Conservation (phyloP, 345 rosid species). For the Acer campestre region DNA sequence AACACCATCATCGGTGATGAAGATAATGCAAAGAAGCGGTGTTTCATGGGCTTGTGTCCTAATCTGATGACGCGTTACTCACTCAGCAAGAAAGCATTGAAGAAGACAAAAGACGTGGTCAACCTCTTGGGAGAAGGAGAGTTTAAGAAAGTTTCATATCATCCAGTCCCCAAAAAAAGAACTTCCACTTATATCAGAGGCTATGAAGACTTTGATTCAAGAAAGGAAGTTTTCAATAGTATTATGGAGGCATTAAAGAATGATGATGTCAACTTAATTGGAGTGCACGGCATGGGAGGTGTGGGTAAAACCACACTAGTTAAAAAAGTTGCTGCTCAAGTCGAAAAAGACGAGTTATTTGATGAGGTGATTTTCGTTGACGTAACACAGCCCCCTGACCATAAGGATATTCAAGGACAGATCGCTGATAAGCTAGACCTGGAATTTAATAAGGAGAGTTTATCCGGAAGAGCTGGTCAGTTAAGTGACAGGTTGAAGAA, state of each 20-base stretch:
- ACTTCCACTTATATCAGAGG: not conserved
- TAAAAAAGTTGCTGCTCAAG: not conserved
- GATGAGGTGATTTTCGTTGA: not conserved
- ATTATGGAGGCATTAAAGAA: conserved; percentile 5
- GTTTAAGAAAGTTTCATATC: not conserved
- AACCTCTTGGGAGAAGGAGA: not conserved
- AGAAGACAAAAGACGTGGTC: not conserved
- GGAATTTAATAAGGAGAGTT: not conserved
- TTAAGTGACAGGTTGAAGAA: not conserved
- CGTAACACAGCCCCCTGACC: not conserved
- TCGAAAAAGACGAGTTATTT: not conserved
- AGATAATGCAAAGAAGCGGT: not conserved
- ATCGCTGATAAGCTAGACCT: not conserved
- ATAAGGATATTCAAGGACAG: conserved; percentile 12
- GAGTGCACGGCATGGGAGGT: conserved; percentile 22
- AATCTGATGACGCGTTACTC: not conserved
- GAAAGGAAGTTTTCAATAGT: not conserved
- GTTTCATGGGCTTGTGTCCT: not conserved
- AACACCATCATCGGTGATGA: not conserved
- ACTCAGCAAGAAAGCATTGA: not conserved
- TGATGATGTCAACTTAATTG: conserved; percentile 14
- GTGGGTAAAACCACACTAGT: conserved; percentile 26
- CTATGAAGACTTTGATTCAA: not conserved
- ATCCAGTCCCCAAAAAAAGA: not conserved
- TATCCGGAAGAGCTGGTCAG: not conserved